Conservation (phyloP, 2,329 filamentous ascomycete species). For the Cordyceps cateniannulata region DNA sequence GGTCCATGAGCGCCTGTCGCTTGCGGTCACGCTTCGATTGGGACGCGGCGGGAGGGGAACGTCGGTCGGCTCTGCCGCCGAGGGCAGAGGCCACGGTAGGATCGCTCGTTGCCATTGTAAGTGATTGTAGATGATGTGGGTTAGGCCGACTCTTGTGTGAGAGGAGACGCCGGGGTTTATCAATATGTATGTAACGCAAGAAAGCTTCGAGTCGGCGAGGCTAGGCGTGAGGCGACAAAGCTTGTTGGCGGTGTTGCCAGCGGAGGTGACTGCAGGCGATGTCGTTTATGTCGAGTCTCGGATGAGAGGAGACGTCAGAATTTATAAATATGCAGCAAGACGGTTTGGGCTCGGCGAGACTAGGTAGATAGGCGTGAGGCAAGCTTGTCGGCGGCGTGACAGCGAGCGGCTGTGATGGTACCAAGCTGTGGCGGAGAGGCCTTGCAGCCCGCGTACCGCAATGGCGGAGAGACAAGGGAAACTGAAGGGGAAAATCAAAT, state of each 20-base stretch:
- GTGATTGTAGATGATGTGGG: conserved; percentile 21
- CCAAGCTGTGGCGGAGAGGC: background rate
- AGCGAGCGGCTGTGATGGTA: background rate
- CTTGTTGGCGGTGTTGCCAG: background rate
- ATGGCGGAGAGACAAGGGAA: background rate
- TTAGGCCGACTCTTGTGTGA: background rate
- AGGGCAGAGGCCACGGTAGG: conserved; percentile 17
- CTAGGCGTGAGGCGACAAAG: background rate
- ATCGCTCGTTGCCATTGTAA: conserved; percentile 35
- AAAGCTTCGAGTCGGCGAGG: background rate
- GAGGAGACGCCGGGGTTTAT: background rate
- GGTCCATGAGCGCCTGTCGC: conserved; percentile 73
- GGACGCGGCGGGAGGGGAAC: conserved; percentile 28
- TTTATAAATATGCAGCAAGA: no score
- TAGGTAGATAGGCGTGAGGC: no score
- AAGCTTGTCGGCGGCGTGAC: background rate
- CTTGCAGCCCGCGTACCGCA: background rate
- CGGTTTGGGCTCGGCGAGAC: no score
- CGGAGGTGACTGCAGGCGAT: background rate
- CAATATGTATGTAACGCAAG: background rate
- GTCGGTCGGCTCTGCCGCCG: conserved; percentile 24
- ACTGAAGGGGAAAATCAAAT: background rate
- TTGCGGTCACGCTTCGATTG: conserved; percentile 86
- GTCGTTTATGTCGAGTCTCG: background rate
- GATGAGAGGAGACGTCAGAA: no score